Base-by-base conservation (phyloP, 345 rosid genomes). In the Microthlaspi erraticum region DNA sequence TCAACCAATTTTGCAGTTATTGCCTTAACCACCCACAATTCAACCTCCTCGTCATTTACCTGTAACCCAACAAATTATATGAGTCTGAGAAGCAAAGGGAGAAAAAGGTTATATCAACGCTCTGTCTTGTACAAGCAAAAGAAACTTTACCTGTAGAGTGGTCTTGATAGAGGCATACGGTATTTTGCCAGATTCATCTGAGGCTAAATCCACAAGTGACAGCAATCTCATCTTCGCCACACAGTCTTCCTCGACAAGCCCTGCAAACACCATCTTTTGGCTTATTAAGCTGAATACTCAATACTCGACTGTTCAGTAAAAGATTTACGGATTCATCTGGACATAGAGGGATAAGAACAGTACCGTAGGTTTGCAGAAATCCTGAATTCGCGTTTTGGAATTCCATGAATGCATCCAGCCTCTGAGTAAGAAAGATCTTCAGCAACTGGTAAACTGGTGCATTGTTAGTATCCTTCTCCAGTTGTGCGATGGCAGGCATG, bases 21-120 rank as follows among this genome's bases (percentile, higher is more conserved):
- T 45, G 98, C 96, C 84, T 83, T 93, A 5, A 91, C 96, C 55
- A 93, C 83, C 97, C 98, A 91, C 36, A 73, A 23, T 74, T 93
- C 97, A 49, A 91, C 89, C 74, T 89, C 97, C 73, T 86, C 87
- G n/a, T 89, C 91, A 38, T 76, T 77, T 67, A 93, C 81, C 98
- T 93, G 83, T 53, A 68, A 58, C 10, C 19, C 0, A 6, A 12
- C 4, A 73, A 41, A 14, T 33, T 33, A 6, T 42, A 44, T 7
- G 43, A 62, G 18, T 20, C 36, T 13, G 39, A 64, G 39, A 37
- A 55, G 41, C 2, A 45, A 38, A 17, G 60, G 5, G 10, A 11
- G 11, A 37, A 49, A 34, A 11, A 29, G 12, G 8, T 36, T 45
- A 8, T 7, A 8, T 7, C 29, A 55, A 55, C 9, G 3, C 29